phyloP scores from a whole-genome alignment of 1,284 basidiomycete species.

The Cryptococcus wingfieldii region DNA sequence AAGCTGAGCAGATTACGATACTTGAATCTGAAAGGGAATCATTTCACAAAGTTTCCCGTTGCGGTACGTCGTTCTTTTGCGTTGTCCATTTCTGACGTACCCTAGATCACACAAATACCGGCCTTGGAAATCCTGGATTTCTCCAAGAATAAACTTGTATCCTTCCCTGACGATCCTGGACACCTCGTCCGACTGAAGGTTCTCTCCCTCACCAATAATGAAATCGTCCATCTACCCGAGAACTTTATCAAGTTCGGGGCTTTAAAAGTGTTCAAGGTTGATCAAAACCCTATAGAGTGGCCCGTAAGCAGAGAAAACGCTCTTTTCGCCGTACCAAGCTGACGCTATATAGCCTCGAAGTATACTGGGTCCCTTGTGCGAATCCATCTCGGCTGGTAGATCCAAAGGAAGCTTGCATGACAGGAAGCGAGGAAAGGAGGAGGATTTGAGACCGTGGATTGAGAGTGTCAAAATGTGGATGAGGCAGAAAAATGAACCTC shows the following conservation, averaged over 20 bases:
- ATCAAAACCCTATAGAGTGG: constrained; percentile 91
- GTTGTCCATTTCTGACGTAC: neutral
- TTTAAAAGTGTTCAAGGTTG: constrained; percentile 77
- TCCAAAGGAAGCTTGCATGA: constrained; percentile 3
- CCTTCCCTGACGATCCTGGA: constrained; percentile 74
- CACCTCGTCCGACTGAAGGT: constrained; percentile 78
- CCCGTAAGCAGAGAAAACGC: constrained; percentile 52
- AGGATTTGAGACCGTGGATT: constrained; percentile 69
- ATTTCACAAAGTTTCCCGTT: constrained; percentile 75
- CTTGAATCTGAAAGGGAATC: constrained; percentile 87
- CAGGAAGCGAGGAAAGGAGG: constrained; percentile 44
- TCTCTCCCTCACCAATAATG: constrained; percentile 82
- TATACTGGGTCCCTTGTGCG: constrained; percentile 35
- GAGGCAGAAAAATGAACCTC: constrained; percentile 24
- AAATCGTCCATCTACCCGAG: constrained; percentile 68
- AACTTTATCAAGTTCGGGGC: constrained; percentile 72
- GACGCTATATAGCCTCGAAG: constrained; percentile 27
- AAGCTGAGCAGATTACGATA: constrained; percentile 76
- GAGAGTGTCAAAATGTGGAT: constrained; percentile 69
- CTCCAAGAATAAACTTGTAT: constrained; percentile 83
- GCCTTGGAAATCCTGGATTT: constrained; percentile 92
- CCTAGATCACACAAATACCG: constrained; percentile 75
- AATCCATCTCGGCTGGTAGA: constrained; percentile 9
- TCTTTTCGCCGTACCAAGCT: neutral
- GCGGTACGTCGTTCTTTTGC: constrained; percentile 60